phyloP scores from a whole-genome alignment of 129 eudicot species.

The Chrysanthemum lavandulifolium region DNA sequence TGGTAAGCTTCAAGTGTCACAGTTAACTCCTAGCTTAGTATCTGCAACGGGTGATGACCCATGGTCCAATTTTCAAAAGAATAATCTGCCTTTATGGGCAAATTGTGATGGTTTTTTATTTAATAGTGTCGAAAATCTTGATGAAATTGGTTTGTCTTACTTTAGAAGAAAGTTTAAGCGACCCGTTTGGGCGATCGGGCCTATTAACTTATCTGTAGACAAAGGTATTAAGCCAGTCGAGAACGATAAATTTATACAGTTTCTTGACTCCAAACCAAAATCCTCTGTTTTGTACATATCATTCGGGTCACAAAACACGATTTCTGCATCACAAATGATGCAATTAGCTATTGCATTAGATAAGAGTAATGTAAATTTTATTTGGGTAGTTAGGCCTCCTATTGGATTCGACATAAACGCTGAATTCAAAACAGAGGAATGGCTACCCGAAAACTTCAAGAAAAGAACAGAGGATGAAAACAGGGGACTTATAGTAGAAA shows the following conservation, averaged over 20 bases:
- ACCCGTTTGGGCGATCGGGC: slow-evolving; percentile 68
- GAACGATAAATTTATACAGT: slow-evolving; percentile 27
- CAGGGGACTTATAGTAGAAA: slow-evolving; percentile 43
- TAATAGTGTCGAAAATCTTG: slow-evolving; percentile 59
- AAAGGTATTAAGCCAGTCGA: neutral
- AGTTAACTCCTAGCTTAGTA: slow-evolving; percentile 37
- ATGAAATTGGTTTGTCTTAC: slow-evolving; percentile 54
- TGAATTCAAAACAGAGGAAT: slow-evolving; percentile 48
- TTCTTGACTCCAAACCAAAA: slow-evolving; percentile 42
- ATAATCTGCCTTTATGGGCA: slow-evolving; percentile 42
- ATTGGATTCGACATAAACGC: slow-evolving; percentile 49
- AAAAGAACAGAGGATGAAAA: slow-evolving; percentile 27
- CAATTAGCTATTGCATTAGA: slow-evolving; percentile 56
- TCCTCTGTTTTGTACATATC: slow-evolving; percentile 63
- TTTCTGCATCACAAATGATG: slow-evolving; percentile 65
- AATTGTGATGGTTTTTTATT: slow-evolving; percentile 58
- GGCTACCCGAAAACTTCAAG: slow-evolving; percentile 60
- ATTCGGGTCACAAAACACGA: slow-evolving; percentile 69
- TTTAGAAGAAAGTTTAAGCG: slow-evolving; percentile 47
- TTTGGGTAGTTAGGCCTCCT: slow-evolving; percentile 72
- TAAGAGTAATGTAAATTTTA: slow-evolving; percentile 31
- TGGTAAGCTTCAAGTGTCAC: slow-evolving; percentile 54
- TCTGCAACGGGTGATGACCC: slow-evolving; percentile 59
- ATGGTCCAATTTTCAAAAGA: slow-evolving; percentile 27
- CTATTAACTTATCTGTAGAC: slow-evolving; percentile 30